Conservation (phyloP, 176 grass and related monocot genomes). For the Panicum miliaceum region DNA sequence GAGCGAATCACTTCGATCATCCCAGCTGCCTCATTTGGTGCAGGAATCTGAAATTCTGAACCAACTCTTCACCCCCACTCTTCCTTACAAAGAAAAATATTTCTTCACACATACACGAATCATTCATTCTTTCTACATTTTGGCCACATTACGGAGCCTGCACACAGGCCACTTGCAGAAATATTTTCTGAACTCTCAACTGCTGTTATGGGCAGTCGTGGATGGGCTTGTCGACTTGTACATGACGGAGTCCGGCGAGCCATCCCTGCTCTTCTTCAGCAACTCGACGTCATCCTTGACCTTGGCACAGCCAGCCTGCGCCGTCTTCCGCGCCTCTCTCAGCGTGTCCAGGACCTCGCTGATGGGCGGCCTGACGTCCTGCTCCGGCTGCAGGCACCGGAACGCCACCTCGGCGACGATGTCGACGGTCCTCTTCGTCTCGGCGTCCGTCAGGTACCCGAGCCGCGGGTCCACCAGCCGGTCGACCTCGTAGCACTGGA, state of each 20-base stretch:
- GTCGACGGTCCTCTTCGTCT: constrained; percentile 40
- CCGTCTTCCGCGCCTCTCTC: constrained; percentile 21
- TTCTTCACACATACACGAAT: not conserved
- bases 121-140: not conserved
- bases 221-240: constrained; percentile 48
- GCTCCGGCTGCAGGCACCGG: constrained; percentile 57
- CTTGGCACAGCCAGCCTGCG: not conserved
- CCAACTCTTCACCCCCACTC: not conserved
- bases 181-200: constrained; percentile 3
- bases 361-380: constrained; percentile 56
- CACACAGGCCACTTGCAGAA: not conserved
- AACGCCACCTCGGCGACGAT: constrained; percentile 54
- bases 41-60: not conserved
- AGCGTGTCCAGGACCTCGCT: constrained; percentile 45
- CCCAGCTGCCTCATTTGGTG: not conserved
- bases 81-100: not conserved
- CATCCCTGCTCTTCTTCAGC: constrained; percentile 43
- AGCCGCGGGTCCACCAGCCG: constrained; percentile 44
- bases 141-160: not conserved
- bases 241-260: constrained; percentile 52
- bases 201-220: constrained; percentile 43
- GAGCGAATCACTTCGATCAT: not conserved
- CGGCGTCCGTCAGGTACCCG: constrained; percentile 25
- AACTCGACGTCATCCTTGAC: not conserved
- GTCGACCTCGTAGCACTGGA: constrained; percentile 45